Evolutionary conservation across 2,329 filamentous ascomycete genomes (phyloP).

Genomic region (Trichoderma aggressivum): DNA sequence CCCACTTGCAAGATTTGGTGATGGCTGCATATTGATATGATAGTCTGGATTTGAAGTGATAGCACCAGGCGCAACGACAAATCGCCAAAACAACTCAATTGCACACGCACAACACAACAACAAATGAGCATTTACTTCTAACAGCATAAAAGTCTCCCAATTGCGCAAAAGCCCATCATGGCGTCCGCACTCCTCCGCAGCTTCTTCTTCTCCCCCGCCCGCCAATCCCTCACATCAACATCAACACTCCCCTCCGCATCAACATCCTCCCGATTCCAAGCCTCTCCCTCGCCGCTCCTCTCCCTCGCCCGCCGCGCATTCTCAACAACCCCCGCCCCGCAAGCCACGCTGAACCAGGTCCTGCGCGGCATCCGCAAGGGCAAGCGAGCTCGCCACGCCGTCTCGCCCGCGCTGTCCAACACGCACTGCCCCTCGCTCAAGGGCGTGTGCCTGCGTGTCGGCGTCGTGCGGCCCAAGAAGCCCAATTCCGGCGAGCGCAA

Average conservation of each 20-base stretch:
- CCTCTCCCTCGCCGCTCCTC: slow-evolving; percentile 24
- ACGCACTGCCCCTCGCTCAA: slow-evolving; percentile 77
- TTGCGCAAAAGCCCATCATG: slow-evolving; percentile 30
- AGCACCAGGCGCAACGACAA: neutral
- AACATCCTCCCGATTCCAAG: slow-evolving; percentile 21
- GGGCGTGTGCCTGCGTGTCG: slow-evolving; percentile 93
- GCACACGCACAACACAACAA: neutral
- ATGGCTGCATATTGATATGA: neutral
- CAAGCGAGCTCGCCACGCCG: slow-evolving; percentile 78
- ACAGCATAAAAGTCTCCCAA: neutral
- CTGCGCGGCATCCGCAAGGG: slow-evolving; percentile 71
- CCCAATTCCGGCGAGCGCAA: slow-evolving; percentile 97
- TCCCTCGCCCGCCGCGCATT: slow-evolving; percentile 36
- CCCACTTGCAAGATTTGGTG: slow-evolving; percentile 13
- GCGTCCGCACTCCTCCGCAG: slow-evolving; percentile 35
- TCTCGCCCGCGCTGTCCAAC: slow-evolving; percentile 76
- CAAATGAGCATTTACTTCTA: neutral
- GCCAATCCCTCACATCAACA: slow-evolving; percentile 27
- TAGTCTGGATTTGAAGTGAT: neutral
- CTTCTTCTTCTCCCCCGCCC: slow-evolving; percentile 33
- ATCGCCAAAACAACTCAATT: neutral
- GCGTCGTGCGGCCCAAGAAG: slow-evolving; percentile 94
- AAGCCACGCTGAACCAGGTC: slow-evolving; percentile 71
- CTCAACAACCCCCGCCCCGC: slow-evolving; percentile 53
- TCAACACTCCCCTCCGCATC: slow-evolving; percentile 23